phyloP scores from a whole-genome alignment of 2,329 filamentous ascomycete species.

The Botrytis medusae region DNA sequence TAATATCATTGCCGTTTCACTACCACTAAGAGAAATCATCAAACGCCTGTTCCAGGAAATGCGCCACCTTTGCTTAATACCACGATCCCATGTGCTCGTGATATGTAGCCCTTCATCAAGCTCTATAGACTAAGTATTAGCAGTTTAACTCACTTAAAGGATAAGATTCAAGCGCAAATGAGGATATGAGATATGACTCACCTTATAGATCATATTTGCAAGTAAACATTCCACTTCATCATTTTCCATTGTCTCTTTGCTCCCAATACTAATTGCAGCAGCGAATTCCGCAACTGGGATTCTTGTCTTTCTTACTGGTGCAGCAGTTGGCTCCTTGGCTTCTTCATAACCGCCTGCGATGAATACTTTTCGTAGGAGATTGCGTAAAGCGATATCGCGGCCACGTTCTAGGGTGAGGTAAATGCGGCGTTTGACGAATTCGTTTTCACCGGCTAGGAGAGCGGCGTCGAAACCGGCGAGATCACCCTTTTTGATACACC shows the following conservation, averaged over 20 bases:
- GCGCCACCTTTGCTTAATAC: conserved; percentile 91
- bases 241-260: conserved; percentile 66
- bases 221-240: conserved; percentile 96
- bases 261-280: conserved; percentile 76
- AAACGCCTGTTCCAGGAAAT: conserved; percentile 85
- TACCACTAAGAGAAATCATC: conserved; percentile 24
- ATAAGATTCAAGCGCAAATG: neutral
- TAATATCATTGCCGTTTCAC: neutral
- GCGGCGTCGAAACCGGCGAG: conserved; percentile 81
- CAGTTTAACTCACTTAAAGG: neutral
- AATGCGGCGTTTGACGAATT: conserved; percentile 89
- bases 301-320: conserved; percentile 68
- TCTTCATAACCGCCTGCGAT: conserved; percentile 80
- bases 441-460: conserved; percentile 78
- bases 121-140: conserved; percentile 31
- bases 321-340: conserved; percentile 64
- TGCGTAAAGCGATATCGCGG: conserved; percentile 87
- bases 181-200: conserved; percentile 44
- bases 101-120: conserved; percentile 94
- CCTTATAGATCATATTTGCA: conserved; percentile 98
- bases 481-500: conserved; percentile 79
- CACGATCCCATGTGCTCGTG: conserved; percentile 83
- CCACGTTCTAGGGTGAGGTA: conserved; percentile 92
- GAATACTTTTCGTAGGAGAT: conserved; percentile 89
- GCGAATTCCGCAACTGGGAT: conserved; percentile 82